phyloP scores from a whole-genome alignment of 2,329 filamentous ascomycete species.

The Epichloe typhina region DNA sequence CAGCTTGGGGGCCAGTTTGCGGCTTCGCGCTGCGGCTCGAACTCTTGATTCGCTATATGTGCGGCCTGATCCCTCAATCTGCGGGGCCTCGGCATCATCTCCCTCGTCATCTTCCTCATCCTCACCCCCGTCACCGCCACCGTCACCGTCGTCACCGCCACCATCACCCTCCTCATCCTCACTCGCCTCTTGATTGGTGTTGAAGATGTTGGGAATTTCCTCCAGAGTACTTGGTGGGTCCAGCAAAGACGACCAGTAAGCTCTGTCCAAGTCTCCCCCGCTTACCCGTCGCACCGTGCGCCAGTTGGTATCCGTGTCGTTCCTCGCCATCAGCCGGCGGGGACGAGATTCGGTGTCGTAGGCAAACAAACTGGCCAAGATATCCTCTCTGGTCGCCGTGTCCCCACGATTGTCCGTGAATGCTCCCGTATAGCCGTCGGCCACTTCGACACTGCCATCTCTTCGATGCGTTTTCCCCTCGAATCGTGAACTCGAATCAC shows the following conservation, averaged over 20 bases:
- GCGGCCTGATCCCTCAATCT: neutral
- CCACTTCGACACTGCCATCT: conserved; percentile 52
- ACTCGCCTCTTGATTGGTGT: conserved; percentile 16
- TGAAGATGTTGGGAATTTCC: conserved; percentile 28
- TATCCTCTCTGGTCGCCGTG: conserved; percentile 44
- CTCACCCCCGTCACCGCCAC: conserved; percentile 8
- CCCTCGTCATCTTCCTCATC: conserved; percentile 13
- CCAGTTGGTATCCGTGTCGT: conserved; percentile 23
- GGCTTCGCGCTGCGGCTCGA: conserved; percentile 22
- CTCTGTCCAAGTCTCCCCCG: conserved; percentile 20
- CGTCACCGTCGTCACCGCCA: conserved; percentile 15
- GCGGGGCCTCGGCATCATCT: conserved; percentile 11
- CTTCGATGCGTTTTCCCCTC: conserved; percentile 50
- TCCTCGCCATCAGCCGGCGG: conserved; percentile 16
- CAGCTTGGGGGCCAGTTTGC: conserved; percentile 23
- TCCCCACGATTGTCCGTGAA: conserved; percentile 49
- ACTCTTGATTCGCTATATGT: conserved; percentile 30
- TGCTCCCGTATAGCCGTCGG: conserved; percentile 42
- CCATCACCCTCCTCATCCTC: conserved; percentile 14
- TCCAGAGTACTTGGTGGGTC: conserved; percentile 32
- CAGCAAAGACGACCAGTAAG: conserved; percentile 31
- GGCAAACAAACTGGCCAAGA: conserved; percentile 42
- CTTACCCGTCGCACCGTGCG: conserved; percentile 19
- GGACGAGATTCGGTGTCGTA: conserved; percentile 19
- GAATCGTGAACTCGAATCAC: conserved; percentile 41